These are phyloP conservation scores for Sporobolomyces phaffii DNA, from an alignment of 768 basidiomycete genomes.

Conservation along the genomic window DNA sequence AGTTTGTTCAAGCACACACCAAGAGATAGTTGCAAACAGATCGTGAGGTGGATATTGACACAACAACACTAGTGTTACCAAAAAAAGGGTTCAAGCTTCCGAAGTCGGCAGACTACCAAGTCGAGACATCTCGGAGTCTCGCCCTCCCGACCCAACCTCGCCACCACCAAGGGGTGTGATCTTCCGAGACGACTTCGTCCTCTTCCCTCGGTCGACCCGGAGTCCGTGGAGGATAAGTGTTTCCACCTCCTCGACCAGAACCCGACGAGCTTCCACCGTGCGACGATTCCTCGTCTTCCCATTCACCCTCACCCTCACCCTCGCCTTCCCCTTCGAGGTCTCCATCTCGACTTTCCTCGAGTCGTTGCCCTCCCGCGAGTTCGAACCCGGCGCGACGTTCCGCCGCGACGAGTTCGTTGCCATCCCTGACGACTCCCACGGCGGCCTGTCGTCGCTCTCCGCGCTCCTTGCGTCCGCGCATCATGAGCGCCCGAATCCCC, in stretches of 20 bases:
- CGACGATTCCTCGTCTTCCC: slow-evolving; percentile 1
- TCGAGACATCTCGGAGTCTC: slow-evolving; percentile 7
- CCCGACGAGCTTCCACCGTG: neutral
- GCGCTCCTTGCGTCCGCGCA: slow-evolving; percentile 30
- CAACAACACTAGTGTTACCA: slow-evolving; percentile 1
- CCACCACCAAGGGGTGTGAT: slow-evolving; percentile 11
- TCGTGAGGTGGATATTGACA: neutral
- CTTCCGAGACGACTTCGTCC: neutral
- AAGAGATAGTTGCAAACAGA: no score
- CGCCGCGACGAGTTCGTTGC: slow-evolving; percentile 15
- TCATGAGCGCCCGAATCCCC: slow-evolving; percentile 33
- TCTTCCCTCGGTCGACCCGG: neutral
- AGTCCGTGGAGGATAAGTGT: neutral
- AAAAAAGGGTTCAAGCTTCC: neutral
- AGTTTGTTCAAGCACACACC: no score
- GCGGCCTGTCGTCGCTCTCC: slow-evolving; percentile 27
- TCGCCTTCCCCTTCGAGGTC: slow-evolving; percentile 4
- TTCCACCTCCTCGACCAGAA: neutral
- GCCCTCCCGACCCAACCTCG: slow-evolving; percentile 7
- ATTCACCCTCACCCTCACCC: neutral
- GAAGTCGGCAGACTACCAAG: neutral
- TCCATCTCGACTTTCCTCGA: slow-evolving; percentile 9
- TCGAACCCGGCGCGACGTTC: slow-evolving; percentile 32
- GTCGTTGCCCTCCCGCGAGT: slow-evolving; percentile 22
- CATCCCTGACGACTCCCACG: neutral